Conservation (phyloP, 164 flowering plant genomes). For the Sextonia rubra region DNA sequence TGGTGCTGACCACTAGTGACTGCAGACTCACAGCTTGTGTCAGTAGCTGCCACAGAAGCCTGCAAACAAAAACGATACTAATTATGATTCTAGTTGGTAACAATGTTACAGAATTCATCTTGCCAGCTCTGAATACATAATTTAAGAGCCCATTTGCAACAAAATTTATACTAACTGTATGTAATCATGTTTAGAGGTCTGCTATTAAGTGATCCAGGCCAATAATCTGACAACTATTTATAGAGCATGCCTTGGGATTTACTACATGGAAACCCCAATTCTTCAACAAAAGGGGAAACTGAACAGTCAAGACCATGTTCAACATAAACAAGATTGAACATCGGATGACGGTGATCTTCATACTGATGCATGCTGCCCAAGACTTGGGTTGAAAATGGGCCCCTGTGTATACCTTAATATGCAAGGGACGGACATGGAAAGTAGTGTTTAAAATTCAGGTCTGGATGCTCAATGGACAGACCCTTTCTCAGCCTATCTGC, state of each 20-base stretch:
- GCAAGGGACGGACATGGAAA: no score
- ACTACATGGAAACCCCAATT: neutral
- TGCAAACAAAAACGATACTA: slow-evolving; percentile 10
- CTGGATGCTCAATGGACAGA: no score
- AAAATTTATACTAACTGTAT: no score
- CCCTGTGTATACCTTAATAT: no score
- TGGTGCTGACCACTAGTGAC: slow-evolving; percentile 75
- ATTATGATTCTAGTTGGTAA: neutral
- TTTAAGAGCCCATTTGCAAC: no score
- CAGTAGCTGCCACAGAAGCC: slow-evolving; percentile 65
- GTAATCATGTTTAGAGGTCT: neutral
- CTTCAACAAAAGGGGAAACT: neutral
- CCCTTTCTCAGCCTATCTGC: no score
- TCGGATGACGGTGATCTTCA: neutral
- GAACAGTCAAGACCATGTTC: neutral
- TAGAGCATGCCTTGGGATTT: no score
- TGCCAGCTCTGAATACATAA: neutral
- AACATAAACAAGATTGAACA: neutral
- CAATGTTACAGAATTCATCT: neutral
- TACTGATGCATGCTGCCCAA: no score
- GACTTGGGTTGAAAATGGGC: no score
- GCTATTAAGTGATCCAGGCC: neutral
- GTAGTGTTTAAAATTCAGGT: no score
- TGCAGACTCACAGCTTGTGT: slow-evolving; percentile 88
- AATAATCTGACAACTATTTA: neutral